phyloP scores from a whole-genome alignment of 106 monocot genomes.

The Hemerocallis citrina region DNA sequence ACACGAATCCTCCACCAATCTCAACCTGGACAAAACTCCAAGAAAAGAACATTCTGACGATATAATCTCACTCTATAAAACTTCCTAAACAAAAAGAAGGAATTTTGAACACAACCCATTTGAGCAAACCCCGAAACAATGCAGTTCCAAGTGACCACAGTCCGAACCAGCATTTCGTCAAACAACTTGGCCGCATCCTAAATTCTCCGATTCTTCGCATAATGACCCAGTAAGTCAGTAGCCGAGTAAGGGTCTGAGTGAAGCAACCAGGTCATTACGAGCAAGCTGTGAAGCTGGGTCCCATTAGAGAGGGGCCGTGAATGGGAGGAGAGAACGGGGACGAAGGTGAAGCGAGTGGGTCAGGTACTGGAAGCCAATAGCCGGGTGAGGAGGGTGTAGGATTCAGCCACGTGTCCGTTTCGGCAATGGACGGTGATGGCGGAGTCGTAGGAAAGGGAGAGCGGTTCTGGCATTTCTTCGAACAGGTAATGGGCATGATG shows the following conservation, averaged over 20 bases:
- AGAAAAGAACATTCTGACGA: constrained; percentile 38
- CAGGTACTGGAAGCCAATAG: constrained; percentile 29
- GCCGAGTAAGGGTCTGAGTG: constrained; percentile 32
- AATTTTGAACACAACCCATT: constrained; percentile 16
- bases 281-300: constrained; percentile 35
- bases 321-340: constrained; percentile 44
- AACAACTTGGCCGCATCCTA: constrained; percentile 43
- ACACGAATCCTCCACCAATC: constrained; percentile 1
- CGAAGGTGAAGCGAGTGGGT: constrained; percentile 48
- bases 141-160: constrained; percentile 55
- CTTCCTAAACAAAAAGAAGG: constrained; percentile 34
- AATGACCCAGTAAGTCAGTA: constrained; percentile 45
- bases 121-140: constrained; percentile 30
- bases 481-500: constrained; percentile 29
- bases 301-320: constrained; percentile 7
- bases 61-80: constrained; percentile 19
- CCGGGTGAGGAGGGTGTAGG: constrained; percentile 18
- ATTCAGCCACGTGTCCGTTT: constrained; percentile 4
- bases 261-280: constrained; percentile 56
- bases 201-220: constrained; percentile 23
- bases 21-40: constrained; percentile 26
- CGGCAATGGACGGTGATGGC: constrained; percentile 27
- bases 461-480: constrained; percentile 37
- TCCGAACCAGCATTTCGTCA: constrained; percentile 48
- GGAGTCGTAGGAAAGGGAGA: constrained; percentile 37